Base-by-base conservation (phyloP, 139 green algal genomes). In the Micractinium conductrix region DNA sequence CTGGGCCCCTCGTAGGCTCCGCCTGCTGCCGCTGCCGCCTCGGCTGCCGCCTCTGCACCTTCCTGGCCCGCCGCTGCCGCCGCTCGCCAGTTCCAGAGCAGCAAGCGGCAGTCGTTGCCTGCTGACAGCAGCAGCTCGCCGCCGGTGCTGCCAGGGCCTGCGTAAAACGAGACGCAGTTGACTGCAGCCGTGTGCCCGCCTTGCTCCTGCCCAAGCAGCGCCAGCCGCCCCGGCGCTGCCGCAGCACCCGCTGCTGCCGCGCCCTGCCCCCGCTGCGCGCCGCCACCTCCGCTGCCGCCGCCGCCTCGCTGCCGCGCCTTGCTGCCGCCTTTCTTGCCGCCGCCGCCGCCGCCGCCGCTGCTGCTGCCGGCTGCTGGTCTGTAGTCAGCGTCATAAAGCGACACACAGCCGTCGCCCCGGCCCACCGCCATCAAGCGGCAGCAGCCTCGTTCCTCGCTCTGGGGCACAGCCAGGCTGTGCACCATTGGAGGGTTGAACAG, bases 401-500 rank as follows among this genome's bases (percentile, higher is more conserved):
- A 86, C 4, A 94, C 62, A 45, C 75, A 80, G 75, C 90, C 91
- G 48, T 93, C 91, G 26, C 91, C 89, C 1, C 90, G 62, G 16
- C 87, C 91, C 26, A 87, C 82, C 12, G 87, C 91, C 35, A 92
- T 63, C 58, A 90, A 70, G 3, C 80, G 35, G 12, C 53, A 44
- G 4, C 73, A 19, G 19, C 10, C 40, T 14, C 72, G 79, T 16
- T 86, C 79, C 10, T 92, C 84, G 0, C 30, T 82, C 19, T 84
- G 60, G 8, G 81, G 88, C 17, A 90, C 80, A 2, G 84, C 87
- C 4, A 94, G 8, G 68, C 81, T 69, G 74, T 94, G 88, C 43
- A 94, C 89, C 81, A 95, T 90, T 24, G 92, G 92, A 19, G 92
- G 92, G 83, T 95, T 95, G 73, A 91, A 91, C n/a, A 93, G 71